Evolutionary conservation across 352 stramenopile genomes (phyloP).

Genomic region (Globisporangium recalcitrans): DNA sequence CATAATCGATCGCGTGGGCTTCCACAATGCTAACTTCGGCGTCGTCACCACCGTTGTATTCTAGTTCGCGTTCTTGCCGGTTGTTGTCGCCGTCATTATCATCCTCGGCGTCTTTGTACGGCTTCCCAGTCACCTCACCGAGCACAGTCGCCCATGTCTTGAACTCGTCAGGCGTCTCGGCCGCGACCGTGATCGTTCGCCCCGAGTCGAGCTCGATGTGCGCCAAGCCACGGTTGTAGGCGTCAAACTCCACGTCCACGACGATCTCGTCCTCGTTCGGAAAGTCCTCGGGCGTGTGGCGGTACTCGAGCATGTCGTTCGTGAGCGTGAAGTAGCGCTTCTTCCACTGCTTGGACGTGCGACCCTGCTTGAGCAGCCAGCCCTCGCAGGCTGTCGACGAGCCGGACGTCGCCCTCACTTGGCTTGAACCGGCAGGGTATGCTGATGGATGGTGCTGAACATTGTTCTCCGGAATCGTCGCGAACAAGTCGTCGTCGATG

Average conservation of each 20-base stretch:
- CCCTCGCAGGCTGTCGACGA: slow-evolving; percentile 27
- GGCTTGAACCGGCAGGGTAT: neutral
- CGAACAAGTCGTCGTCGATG: slow-evolving; percentile 2
- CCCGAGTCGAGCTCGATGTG: slow-evolving; percentile 56
- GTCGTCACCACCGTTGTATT: neutral
- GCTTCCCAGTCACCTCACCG: slow-evolving; percentile 35
- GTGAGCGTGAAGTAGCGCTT: slow-evolving; percentile 57
- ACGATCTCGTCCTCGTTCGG: slow-evolving; percentile 43
- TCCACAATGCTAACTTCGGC: neutral
- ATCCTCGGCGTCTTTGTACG: neutral
- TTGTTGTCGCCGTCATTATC: neutral
- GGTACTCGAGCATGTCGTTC: slow-evolving; percentile 57
- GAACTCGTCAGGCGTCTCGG: slow-evolving; percentile 35
- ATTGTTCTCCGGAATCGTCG: neutral
- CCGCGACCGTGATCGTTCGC: slow-evolving; percentile 41
- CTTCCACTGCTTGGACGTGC: slow-evolving; percentile 43
- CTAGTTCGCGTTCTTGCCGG: slow-evolving; percentile 5
- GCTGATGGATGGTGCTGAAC: neutral
- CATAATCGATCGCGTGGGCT: neutral
- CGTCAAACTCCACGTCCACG: slow-evolving; percentile 42
- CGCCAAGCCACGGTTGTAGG: slow-evolving; percentile 24
- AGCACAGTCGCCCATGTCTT: slow-evolving; percentile 54
- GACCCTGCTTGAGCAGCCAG: slow-evolving; percentile 57
- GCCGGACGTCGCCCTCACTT: neutral
- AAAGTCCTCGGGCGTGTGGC: slow-evolving; percentile 44